These are phyloP conservation scores for Kwoniella dendrophila DNA, from an alignment of 768 basidiomycete genomes.

Conservation along the genomic window DNA sequence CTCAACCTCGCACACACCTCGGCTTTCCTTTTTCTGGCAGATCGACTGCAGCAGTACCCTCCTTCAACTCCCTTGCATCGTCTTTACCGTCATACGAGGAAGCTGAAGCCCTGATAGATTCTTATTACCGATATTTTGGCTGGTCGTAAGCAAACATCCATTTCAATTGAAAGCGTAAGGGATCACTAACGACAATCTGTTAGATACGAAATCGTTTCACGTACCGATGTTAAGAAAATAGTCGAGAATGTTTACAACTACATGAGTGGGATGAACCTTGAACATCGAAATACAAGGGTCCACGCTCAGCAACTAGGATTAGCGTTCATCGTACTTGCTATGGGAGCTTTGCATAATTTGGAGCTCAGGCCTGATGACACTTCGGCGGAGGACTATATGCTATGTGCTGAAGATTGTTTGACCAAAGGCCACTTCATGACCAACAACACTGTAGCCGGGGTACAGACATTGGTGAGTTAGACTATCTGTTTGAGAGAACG, in stretches of 20 bases:
- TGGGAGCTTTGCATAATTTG: slow-evolving; percentile 29
- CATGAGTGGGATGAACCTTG: not conserved
- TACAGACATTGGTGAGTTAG: slow-evolving; percentile 27
- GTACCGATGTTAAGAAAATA: not conserved
- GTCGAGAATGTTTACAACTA: slow-evolving; percentile 5
- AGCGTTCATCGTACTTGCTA: slow-evolving; percentile 27
- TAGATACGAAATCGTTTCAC: slow-evolving; percentile 27
- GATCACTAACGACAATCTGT: not conserved
- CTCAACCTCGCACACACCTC: slow-evolving; percentile 1
- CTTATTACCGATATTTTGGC: slow-evolving; percentile 30
- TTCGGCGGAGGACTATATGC: slow-evolving; percentile 12
- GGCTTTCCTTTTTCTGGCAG: slow-evolving; percentile 8
- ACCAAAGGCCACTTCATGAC: slow-evolving; percentile 25
- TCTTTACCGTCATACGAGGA: slow-evolving; percentile 22
- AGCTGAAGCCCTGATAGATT: slow-evolving; percentile 21
- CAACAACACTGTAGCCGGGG: slow-evolving; percentile 24
- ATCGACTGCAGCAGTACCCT: not conserved
- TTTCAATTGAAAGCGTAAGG: not conserved
- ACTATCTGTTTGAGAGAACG: not conserved
- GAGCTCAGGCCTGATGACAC: slow-evolving; percentile 25
- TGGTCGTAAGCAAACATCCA: slow-evolving; percentile 24
- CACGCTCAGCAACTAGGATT: slow-evolving; percentile 23
- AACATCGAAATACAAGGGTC: not conserved
- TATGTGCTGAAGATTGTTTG: slow-evolving; percentile 19
- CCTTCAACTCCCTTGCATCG: not conserved